Percentiles rank a stretch among this genome's conserved stretches.
Evolutionary conservation across 345 rosid genomes (phyloP).

Genomic region (Turnera subulata): DNA sequence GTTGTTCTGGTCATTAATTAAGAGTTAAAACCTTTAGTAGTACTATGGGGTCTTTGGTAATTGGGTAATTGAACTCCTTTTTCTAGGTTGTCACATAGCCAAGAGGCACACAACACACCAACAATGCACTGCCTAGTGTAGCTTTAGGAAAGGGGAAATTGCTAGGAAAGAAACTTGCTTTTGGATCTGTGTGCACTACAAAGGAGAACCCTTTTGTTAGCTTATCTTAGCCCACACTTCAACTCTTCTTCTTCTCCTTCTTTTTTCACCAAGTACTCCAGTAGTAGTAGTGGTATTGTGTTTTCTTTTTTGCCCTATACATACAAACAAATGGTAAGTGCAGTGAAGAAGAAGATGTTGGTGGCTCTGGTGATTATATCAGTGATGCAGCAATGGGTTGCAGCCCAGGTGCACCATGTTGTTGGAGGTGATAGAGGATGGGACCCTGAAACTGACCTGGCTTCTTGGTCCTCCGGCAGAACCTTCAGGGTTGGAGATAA

Average conservation of each 20-base stretch:
- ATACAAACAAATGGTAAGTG: conserved; percentile 1
- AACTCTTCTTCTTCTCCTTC: not conserved
- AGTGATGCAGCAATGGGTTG: conserved; percentile 19
- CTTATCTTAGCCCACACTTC: not conserved
- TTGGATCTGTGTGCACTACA: not conserved
- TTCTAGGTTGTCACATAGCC: no score
- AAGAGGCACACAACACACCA: no score
- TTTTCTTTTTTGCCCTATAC: not conserved
- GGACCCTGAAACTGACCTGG: conserved; percentile 38
- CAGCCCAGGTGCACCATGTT: conserved; percentile 52
- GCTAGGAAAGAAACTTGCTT: not conserved
- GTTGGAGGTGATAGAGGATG: conserved; percentile 73
- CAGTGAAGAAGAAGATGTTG: not conserved
- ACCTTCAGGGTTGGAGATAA: conserved; percentile 55
- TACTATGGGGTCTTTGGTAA: no score
- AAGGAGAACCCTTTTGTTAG: not conserved
- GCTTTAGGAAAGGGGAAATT: conserved; percentile 3
- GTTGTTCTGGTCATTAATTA: no score
- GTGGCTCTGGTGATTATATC: conserved; percentile 13
- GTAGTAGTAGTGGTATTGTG: no score
- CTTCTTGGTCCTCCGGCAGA: conserved; percentile 47
- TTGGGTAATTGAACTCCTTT: no score
- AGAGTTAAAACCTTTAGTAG: no score
- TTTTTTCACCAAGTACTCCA: no score
- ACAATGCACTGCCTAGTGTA: no score